phyloP scores from a whole-genome alignment of 2,329 filamentous ascomycete genomes.

The Cordyceps pruinosa region DNA sequence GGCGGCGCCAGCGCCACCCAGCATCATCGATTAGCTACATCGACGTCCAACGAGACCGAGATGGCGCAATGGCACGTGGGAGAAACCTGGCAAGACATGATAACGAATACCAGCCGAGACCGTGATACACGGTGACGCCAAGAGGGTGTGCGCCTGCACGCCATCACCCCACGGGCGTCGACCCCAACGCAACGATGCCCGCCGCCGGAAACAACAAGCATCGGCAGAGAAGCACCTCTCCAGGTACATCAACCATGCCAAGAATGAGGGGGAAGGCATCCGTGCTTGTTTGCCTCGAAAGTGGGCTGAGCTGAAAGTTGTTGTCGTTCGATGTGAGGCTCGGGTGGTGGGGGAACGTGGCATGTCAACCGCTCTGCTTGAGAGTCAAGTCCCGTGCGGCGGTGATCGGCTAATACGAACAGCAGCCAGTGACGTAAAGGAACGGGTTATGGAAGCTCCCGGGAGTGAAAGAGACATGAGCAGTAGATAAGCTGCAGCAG shows the following conservation, averaged over 20 bases:
- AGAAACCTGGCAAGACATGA: background rate
- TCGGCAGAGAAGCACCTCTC: no score
- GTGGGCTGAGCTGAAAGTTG: background rate
- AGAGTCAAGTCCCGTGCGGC: background rate
- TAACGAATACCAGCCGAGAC: background rate
- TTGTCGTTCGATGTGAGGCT: background rate
- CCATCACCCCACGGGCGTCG: no score
- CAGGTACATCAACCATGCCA: no score
- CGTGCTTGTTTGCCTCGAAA: background rate
- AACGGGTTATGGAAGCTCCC: no score
- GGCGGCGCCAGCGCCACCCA: background rate
- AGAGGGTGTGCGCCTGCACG: background rate
- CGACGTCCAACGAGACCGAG: background rate
- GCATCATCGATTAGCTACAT: background rate
- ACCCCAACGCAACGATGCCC: no score
- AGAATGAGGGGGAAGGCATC: no score
- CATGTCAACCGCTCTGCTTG: background rate
- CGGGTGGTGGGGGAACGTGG: background rate
- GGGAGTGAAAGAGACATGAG: background rate
- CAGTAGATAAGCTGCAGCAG: background rate
- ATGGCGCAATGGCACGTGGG: background rate
- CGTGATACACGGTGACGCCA: slow-evolving; percentile 2
- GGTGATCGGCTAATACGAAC: background rate
- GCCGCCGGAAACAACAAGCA: no score
- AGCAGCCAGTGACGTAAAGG: background rate